phyloP scores from a whole-genome alignment of 306 rosid species.

The Canavalia ensiformis region DNA sequence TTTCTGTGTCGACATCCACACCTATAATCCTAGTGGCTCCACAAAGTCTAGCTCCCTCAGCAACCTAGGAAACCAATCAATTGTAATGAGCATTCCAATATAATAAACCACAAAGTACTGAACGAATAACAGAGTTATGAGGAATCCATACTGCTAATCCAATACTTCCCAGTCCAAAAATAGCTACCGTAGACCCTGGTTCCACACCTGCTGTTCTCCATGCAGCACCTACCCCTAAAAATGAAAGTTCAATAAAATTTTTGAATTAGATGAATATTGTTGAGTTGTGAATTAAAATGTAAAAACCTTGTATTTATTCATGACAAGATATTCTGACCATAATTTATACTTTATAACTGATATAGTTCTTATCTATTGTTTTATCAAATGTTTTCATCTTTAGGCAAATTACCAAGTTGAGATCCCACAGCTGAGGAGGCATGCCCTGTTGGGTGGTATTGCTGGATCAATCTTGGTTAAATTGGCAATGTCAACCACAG shows the following conservation, averaged over 20 bases:
- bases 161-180: conserved; percentile 87
- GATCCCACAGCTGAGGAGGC: conserved; percentile 87
- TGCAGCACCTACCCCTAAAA: conserved; percentile 91
- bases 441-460: conserved; percentile 73
- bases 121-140: conserved; percentile 7
- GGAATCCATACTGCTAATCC: conserved; percentile 77
- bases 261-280: conserved; percentile 5
- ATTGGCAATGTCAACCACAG: conserved; percentile 75
- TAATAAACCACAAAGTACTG: not conserved
- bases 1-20: conserved; percentile 74
- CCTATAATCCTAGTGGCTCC: conserved; percentile 88
- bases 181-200: conserved; percentile 78
- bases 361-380: not conserved
- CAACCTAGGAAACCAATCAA: conserved; percentile 63
- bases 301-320: not conserved
- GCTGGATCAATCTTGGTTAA: conserved; percentile 63
- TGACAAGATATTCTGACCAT: not conserved
- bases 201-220: conserved; percentile 89
- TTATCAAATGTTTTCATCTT: not conserved
- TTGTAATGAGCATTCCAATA: conserved; percentile 26
- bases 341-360: not conserved
- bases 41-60: conserved; percentile 92
- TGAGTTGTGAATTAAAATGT: conserved; percentile 15
- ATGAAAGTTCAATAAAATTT: not conserved
- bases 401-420: conserved; percentile 68